Conservation (phyloP, 441 rosid genomes). For the Erysimum cheiri region DNA sequence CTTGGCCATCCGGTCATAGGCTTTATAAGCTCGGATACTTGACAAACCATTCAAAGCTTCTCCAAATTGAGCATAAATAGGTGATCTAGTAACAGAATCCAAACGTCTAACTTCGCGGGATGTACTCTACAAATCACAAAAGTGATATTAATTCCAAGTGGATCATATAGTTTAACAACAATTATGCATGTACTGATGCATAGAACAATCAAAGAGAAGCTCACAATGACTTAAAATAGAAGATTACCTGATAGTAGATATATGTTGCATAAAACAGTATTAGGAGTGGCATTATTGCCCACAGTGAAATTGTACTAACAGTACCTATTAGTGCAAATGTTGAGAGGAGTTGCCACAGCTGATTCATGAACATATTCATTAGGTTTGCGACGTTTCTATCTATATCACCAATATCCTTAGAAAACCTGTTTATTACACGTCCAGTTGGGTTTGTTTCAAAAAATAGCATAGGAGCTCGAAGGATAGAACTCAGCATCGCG, state of each 20-base stretch:
- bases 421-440: conserved; percentile 91
- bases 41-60: conserved; percentile 95
- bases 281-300: conserved; percentile 98
- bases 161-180: conserved; percentile 26
- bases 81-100: conserved; percentile 93
- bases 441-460: conserved; percentile 94
- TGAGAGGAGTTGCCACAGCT: conserved; percentile 89
- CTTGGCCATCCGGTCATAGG: conserved; percentile 79
- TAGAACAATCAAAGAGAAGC: neutral
- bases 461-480: conserved; percentile 96
- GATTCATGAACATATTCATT: conserved; percentile 74
- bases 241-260: conserved; percentile 89
- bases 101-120: conserved; percentile 95
- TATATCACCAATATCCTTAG: conserved; percentile 91
- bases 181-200: conserved; percentile 10
- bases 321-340: conserved; percentile 87
- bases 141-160: conserved; percentile 10
- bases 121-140: conserved; percentile 62
- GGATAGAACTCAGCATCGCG: conserved; percentile 69
- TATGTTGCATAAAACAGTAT: conserved; percentile 92
- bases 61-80: conserved; percentile 95
- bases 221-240: neutral
- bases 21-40: conserved; percentile 92
- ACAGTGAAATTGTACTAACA: conserved; percentile 88
- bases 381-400: conserved; percentile 81